A percentile compares a stretch with the other conserved stretches of the same genome.
These are phyloP conservation scores for Myxozyma sirexii DNA, from an alignment of 805 yeast genomes.

Conservation along the genomic window DNA sequence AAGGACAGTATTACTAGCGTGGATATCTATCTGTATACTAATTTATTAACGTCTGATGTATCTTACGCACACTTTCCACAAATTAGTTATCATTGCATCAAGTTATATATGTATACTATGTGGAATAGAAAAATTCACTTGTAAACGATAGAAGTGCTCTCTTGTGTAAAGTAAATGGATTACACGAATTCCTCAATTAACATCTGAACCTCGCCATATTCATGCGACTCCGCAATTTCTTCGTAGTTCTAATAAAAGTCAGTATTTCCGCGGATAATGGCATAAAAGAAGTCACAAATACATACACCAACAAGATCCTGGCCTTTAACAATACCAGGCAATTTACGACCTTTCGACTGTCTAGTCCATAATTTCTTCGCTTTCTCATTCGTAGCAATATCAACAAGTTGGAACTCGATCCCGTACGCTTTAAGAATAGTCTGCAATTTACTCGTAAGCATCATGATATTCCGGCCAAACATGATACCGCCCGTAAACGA, in stretches of 20 bases:
- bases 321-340: slow-evolving; percentile 86
- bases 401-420: slow-evolving; percentile 67
- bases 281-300: background rate
- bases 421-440: slow-evolving; percentile 77
- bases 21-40: background rate
- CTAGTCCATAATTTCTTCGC: slow-evolving; percentile 86
- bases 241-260: slow-evolving; percentile 58
- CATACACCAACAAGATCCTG: slow-evolving; percentile 74
- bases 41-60: background rate
- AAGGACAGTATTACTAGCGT: slow-evolving; percentile 26
- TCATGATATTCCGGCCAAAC: slow-evolving; percentile 57
- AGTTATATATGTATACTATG: background rate
- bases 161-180: background rate
- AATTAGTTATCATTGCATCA: background rate
- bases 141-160: background rate
- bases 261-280: background rate
- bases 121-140: too few species aligned
- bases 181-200: slow-evolving; percentile 30
- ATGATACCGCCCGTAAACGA: slow-evolving; percentile 85
- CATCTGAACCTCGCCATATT: slow-evolving; percentile 43
- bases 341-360: slow-evolving; percentile 65
- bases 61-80: too few species aligned
- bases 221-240: slow-evolving; percentile 85
- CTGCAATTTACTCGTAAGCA: slow-evolving; percentile 72
- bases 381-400: slow-evolving; percentile 82